Percentiles rank a stretch among this genome's conserved stretches.
Conservation (phyloP, 176 grass and related monocot species). For the Tillandsia leiboldiana region DNA sequence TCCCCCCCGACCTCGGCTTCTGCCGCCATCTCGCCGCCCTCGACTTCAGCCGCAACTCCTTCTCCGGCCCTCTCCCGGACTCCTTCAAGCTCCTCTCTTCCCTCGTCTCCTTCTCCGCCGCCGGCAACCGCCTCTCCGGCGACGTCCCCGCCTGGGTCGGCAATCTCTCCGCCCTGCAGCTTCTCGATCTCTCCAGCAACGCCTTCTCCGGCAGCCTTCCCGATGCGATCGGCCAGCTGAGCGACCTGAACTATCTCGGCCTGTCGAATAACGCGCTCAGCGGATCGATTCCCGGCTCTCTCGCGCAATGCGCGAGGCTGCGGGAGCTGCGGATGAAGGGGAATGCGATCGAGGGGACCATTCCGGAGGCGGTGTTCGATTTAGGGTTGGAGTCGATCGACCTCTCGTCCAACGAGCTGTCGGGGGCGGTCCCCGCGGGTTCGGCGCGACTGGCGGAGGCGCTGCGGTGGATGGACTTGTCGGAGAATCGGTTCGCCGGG, state of each 20-base stretch:
- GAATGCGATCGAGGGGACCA: conserved; percentile 53
- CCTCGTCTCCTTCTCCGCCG: conserved; percentile 39
- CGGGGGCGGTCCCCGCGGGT: conserved; percentile 41
- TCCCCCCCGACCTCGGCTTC: conserved; percentile 43
- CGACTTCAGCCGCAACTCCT: conserved; percentile 61
- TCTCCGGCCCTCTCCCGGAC: conserved; percentile 46
- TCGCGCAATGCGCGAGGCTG: conserved; percentile 53
- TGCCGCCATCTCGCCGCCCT: conserved; percentile 53
- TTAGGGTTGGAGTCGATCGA: conserved; percentile 67
- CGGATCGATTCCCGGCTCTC: conserved; percentile 38
- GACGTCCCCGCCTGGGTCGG: conserved; percentile 56
- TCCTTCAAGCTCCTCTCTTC: conserved; percentile 49
- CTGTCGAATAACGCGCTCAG: conserved; percentile 51
- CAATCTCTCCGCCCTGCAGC: conserved; percentile 37
- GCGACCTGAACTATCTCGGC: conserved; percentile 71
- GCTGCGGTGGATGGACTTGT: conserved; percentile 68
- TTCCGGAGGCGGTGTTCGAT: conserved; percentile 60
- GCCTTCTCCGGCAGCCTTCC: conserved; percentile 48
- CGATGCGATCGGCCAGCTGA: conserved; percentile 51
- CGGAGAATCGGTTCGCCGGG: conserved; percentile 50
- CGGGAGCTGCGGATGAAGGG: conserved; percentile 43
- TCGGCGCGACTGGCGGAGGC: conserved; percentile 47
- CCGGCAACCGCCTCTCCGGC: conserved; percentile 52
- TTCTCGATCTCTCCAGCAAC: conserved; percentile 64
- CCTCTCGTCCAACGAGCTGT: conserved; percentile 66